Evolutionary conservation across 768 basidiomycete genomes (phyloP), one percentile per base, ranked within the genome.

Genomic region (Sistotremastrum niveocremeum): DNA sequence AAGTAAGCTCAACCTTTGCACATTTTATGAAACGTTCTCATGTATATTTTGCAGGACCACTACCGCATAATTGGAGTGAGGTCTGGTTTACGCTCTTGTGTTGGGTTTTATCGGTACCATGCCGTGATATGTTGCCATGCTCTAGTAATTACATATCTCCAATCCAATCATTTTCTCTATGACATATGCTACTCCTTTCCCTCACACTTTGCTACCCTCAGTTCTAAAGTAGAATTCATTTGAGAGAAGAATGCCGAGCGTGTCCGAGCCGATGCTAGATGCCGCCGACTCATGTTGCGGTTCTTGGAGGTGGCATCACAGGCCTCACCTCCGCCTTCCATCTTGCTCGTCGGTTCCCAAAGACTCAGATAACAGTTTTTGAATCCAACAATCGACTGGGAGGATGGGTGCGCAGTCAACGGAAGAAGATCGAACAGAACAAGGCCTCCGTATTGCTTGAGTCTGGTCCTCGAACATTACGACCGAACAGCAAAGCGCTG

Each of bases 301-400:
- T 91, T 48, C 64, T 91, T 12, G 90, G 89, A 1, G 86, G 82
- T 2, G 89, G 89, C 6, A 65, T 93, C 33, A 73, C 83, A 0
- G 90, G 90, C 10, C 73, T 93, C 7, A 80, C 85, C 0, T 73
- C 85, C 10, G 84, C 89, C 4, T 88, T 81, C 59, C 75, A 87
- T 59, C 74, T 89, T 6, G 67, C 84, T 7, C 66, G 79, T 45
- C 69, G 72, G 5, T 81, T 84, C 51, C 80, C 83, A 0, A 52
- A 59, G 7, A 53, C 73, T 1, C 65, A 62, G 6, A 74, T 95
- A 48, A 73, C 77, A 1, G 56, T 98, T 8, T 51, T 93, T 30
- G 91, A 97, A 54, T 74, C 69, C 50, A 63, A 74, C 6, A 42
- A 61, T 1, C 67, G 76, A 2, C 60, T 83, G 4, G 94, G 94